phyloP scores from a whole-genome alignment of 768 basidiomycete species.

The Termitomyces bulborhizus region DNA sequence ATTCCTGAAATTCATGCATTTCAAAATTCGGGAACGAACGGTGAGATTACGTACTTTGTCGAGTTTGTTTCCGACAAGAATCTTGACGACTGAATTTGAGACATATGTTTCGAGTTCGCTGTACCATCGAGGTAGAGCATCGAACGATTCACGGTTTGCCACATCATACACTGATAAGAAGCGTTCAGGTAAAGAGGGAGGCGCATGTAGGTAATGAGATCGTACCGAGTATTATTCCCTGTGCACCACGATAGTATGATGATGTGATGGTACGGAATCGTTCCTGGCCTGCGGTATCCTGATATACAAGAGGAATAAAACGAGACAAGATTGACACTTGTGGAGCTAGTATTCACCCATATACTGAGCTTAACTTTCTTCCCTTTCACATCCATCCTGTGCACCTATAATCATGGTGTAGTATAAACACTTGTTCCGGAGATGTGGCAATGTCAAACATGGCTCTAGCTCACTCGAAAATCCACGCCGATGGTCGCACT shows the following conservation, averaged over 20 bases:
- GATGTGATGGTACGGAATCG: slow-evolving; percentile 94
- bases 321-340: neutral
- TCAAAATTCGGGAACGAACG: neutral
- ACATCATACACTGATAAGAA: slow-evolving; percentile 84
- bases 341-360: slow-evolving; percentile 64
- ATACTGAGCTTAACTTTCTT: slow-evolving; percentile 90
- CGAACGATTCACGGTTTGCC: slow-evolving; percentile 86
- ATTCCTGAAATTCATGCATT: slow-evolving; percentile 49
- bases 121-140: slow-evolving; percentile 91
- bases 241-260: slow-evolving; percentile 89
- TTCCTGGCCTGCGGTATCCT: slow-evolving; percentile 98
- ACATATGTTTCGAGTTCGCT: slow-evolving; percentile 93
- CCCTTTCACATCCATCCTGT: slow-evolving; percentile 81
- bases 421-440: neutral
- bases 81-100: slow-evolving; percentile 79
- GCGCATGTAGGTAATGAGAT: neutral
- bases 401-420: slow-evolving; percentile 44
- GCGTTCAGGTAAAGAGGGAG: neutral
- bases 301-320: neutral
- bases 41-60: slow-evolving; percentile 61
- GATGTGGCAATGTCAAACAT: neutral
- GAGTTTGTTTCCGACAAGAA: slow-evolving; percentile 91
- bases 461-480: slow-evolving; percentile 55
- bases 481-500: slow-evolving; percentile 84
- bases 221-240: slow-evolving; percentile 73